Conservation (phyloP, 1,284 basidiomycete genomes). For the Chondrostereum purpureum region DNA sequence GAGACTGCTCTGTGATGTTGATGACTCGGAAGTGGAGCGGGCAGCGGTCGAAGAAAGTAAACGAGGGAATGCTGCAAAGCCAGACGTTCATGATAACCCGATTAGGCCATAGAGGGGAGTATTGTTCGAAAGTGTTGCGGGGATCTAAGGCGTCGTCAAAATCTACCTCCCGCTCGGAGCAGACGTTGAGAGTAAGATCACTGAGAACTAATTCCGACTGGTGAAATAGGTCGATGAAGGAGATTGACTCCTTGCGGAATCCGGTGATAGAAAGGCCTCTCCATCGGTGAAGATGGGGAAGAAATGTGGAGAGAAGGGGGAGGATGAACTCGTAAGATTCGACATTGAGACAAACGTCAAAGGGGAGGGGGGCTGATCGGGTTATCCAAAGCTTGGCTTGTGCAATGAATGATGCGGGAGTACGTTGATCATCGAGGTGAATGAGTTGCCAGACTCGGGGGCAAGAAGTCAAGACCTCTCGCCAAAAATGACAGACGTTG, state of each 20-base stretch:
- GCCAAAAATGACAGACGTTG: constrained; percentile 50
- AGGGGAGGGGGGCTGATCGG: constrained; percentile 43
- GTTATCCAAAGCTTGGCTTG: constrained; percentile 49
- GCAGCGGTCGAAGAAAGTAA: constrained; percentile 33
- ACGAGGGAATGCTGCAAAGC: constrained; percentile 38
- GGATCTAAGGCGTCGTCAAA: constrained; percentile 19
- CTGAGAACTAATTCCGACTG: constrained; percentile 6
- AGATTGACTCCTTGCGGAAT: constrained; percentile 22
- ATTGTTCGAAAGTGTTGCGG: constrained; percentile 23
- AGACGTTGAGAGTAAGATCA: constrained; percentile 9
- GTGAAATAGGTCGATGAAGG: constrained; percentile 13
- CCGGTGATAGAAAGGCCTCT: constrained; percentile 38
- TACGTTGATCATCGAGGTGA: constrained; percentile 36
- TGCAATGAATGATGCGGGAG: constrained; percentile 30
- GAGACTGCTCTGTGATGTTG: constrained; percentile 43
- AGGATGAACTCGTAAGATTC: constrained; percentile 45
- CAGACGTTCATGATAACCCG: constrained; percentile 36
- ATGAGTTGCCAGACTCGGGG: constrained; percentile 58
- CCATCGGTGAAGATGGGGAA: constrained; percentile 50
- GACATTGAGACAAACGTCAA: constrained; percentile 49
- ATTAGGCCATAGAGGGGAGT: constrained; percentile 22
- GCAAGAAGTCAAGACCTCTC: constrained; percentile 38
- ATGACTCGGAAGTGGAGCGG: constrained; percentile 53
- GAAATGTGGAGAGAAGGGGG: constrained; percentile 54
- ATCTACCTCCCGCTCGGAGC: constrained; percentile 19